Base-by-base conservation (phyloP, 2,329 filamentous ascomycete species). In the Cladophialophora exuberans region DNA sequence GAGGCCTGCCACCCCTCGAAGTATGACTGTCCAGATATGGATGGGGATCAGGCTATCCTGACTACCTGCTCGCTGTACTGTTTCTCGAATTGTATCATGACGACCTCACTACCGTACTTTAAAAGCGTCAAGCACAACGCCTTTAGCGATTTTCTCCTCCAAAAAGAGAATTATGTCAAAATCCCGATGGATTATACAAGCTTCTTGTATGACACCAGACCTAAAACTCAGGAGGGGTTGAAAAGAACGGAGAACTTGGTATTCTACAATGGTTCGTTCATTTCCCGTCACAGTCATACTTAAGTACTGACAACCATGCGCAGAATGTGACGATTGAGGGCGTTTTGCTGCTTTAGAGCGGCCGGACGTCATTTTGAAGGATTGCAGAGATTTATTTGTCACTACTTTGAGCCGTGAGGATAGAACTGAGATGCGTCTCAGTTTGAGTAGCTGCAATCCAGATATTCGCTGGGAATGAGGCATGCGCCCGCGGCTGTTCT, bases 131-230 rank as follows among this genome's bases (percentile, higher is more conserved):
- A 51, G 30, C 58, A 58, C 36, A 42, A 47, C 17, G 52, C 49
- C 17, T 60, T 60, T 42, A 46, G 50, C 9, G 48, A 50, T 22
- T 51, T 52, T 17, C 46, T 46, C 42, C 35, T 59, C 31, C 47
- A 52, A 42, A 46, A 52, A 22, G 56, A 57, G 41, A 60, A 57
- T 23, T 36, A 53, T 11, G 52, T 63, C 20, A 25, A 69, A 13
- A 77, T 77, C 62, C 74, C 76, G 10, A 60, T 69, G 10, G 76
- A 75, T 0, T 77, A 74, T 59, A 73, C 69, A 1, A 72, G 71
- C 55, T 78, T 77, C 55, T 73, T 74, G 13, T 70, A 67, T 28
- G 76, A 78, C 56, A 52, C 78, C 1, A 52, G 67, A 4, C 72
- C 72, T 0, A 68, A 67, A 11, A 69, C 76, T 22, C 70, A 68